Base-by-base conservation (phyloP, 192 early-diverging fungal genomes). In the Linnemannia exigua region DNA sequence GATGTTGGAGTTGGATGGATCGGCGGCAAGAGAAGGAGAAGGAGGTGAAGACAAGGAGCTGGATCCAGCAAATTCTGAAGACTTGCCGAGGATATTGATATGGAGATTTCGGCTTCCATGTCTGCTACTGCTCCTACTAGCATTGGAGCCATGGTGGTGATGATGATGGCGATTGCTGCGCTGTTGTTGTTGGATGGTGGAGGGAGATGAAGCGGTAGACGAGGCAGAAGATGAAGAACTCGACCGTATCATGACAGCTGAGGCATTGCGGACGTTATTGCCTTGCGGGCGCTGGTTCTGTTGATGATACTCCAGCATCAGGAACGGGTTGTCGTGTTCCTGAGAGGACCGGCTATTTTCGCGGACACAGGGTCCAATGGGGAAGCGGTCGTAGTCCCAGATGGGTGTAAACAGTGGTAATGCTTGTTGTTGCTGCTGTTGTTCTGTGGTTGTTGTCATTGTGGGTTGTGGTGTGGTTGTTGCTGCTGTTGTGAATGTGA, bases 341-440 rank as follows among this genome's bases (percentile, higher is more conserved):
- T 77, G 66, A 0, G 81, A 77, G 25, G 28, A 38, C 3, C 80
- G 73, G 54, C 35, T 38, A 28, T 54, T 51, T 19, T 75, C 69
- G 25, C 66, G 70, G 9, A 78, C n/a, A 70, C 76, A 78, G 33
- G 81, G 81, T 5, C 63, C 81, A 20, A 78, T 72, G 0, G 81
- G 81, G 41, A 66, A 79, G n/a, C 76, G 76, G 69, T 84, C 72
- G 12, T 79, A 79, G 25, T 79, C 82, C 82, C 76, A 79, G 72
- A 84, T 79, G 1, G 76, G 82, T 1, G 77, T 77, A 72, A 70
- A 79, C 38, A 80, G 38, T 25, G 66, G 66, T 73, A 33, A 14
- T 68, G 67, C 11, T 5, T 33, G 16, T 41, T 70, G 14, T 8
- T 70, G 68, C 5, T 41, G 68, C 6, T 67, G 63, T 12, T 67